phyloP scores from a whole-genome alignment of 2,329 filamentous ascomycete genomes.

The Aspergillus novoparasiticus region DNA sequence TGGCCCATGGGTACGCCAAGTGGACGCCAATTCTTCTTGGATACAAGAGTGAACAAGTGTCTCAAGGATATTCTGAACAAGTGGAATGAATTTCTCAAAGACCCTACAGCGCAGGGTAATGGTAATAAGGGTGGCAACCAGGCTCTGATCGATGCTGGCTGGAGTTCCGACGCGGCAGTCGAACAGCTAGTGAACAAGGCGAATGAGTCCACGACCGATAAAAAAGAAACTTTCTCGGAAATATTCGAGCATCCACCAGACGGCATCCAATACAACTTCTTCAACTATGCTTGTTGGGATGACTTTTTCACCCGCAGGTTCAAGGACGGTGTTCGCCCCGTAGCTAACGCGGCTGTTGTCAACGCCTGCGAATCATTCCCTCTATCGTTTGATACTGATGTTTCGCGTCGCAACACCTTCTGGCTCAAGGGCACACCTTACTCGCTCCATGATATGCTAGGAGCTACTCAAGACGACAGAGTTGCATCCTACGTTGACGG shows the following conservation, averaged over 20 bases:
- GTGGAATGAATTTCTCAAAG: background rate
- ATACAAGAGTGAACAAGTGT: background rate
- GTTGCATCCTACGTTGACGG: background rate
- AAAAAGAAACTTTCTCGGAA: background rate
- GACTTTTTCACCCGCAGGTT: background rate
- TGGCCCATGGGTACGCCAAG: slow-evolving; percentile 9
- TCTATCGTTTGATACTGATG: background rate
- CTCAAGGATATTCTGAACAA: background rate
- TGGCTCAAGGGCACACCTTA: background rate
- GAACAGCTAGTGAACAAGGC: background rate
- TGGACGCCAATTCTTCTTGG: slow-evolving; percentile 8
- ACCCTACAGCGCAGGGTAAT: background rate
- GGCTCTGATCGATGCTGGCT: background rate
- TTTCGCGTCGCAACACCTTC: background rate
- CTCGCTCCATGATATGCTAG: background rate
- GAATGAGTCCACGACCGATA: background rate
- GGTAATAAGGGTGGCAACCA: background rate
- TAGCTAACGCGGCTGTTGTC: background rate
- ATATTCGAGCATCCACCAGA: background rate
- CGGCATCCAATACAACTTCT: background rate
- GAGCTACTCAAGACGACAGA: background rate
- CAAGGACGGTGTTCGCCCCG: background rate
- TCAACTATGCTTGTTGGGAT: background rate
- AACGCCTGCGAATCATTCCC: background rate
- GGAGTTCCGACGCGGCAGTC: background rate